These are phyloP conservation scores for Malassezia slooffiae DNA, from an alignment of 1,284 basidiomycete species.

Conservation along the genomic window DNA sequence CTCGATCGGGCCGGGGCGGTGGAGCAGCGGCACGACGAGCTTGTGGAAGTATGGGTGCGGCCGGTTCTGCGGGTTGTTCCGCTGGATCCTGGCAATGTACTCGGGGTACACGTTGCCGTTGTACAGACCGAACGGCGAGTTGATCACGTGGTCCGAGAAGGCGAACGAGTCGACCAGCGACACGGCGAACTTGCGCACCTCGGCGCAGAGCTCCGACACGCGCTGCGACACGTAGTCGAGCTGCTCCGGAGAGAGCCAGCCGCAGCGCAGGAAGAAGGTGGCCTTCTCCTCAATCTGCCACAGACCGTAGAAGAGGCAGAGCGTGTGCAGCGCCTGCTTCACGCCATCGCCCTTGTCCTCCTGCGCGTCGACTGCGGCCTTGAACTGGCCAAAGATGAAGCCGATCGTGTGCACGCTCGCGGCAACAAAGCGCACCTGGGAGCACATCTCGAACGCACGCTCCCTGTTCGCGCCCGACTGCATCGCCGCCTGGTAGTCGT, in stretches of 20 bases:
- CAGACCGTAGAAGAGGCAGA: constrained; percentile 47
- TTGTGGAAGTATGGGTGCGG: constrained; percentile 53
- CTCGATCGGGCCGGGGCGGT: constrained; percentile 48
- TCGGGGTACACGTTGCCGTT: constrained; percentile 43
- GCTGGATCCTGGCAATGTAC: constrained; percentile 37
- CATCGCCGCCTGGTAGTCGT: constrained; percentile 49
- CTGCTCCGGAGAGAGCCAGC: constrained; percentile 49
- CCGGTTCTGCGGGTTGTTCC: constrained; percentile 43
- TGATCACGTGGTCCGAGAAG: constrained; percentile 54
- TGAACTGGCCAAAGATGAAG: constrained; percentile 47
- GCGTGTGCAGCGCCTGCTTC: constrained; percentile 28
- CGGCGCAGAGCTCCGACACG: constrained; percentile 51
- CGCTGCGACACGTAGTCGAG: constrained; percentile 49
- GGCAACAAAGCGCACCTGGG: constrained; percentile 53
- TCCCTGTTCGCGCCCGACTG: constrained; percentile 51
- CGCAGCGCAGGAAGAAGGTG: constrained; percentile 50
- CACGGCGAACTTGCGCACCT: constrained; percentile 50
- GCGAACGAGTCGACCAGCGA: constrained; percentile 53
- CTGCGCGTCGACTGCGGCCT: constrained; percentile 33
- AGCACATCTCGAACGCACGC: constrained; percentile 52
- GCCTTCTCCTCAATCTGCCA: constrained; percentile 55
- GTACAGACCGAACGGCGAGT: constrained; percentile 51
- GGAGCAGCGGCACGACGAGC: constrained; percentile 53
- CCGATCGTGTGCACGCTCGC: constrained; percentile 49
- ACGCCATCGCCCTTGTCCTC: constrained; percentile 33